Base-by-base conservation (phyloP, 805 yeast genomes). In the Sungouiozyma ichnusensis region DNA sequence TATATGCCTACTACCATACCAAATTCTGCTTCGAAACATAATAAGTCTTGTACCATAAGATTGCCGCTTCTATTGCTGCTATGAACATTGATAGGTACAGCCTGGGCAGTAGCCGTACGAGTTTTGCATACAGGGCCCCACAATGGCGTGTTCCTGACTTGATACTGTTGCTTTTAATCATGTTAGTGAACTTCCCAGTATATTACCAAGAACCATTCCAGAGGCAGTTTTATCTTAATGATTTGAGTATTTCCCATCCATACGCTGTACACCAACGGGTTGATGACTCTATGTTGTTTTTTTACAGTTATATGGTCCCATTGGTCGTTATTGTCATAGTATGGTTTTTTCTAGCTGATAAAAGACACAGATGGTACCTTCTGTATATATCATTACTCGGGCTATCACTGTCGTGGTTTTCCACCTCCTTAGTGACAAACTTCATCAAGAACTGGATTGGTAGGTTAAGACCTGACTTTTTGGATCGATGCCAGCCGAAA, bases 401-500 rank as follows among this genome's bases (percentile, higher is more conserved):
- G 1, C 67, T 85, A 19, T 58, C 66, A 8, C 62, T 85, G 1
- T 69, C 87, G 0, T 66, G 82, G 43, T 68, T 76, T 16, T 62
- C 79, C 13, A 76, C 84, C 20, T 69, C 77, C 35, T 65, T 81
- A 20, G 54, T 82, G 40, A 85, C 95, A 3, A 85, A 85, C 54
- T 66, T 79, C 14, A 58, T 85, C 45, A 90, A 90, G 65, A 78
- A 81, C 55, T 77, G 84, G 77, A 76, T 90, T 42, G 97, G 96
- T 3, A 74, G 96, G 56, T 85, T 81, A 47, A 71, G 98, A 45
- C 98, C 98, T 0, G 98, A 90, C 62, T 85, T 88, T 57, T 63
- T 90, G 40, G 85, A 87, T 4, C 72, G 97, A 51, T 90, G 97
- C 60, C 57, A 71, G 16, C 96, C 96, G 3, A 66, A 64, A 27